Percentiles rank a stretch among this genome's conserved stretches.
These are phyloP conservation scores for Pestalotiopsis sp. DNA, from an alignment of 2,329 filamentous ascomycete genomes.

Conservation along the genomic window DNA sequence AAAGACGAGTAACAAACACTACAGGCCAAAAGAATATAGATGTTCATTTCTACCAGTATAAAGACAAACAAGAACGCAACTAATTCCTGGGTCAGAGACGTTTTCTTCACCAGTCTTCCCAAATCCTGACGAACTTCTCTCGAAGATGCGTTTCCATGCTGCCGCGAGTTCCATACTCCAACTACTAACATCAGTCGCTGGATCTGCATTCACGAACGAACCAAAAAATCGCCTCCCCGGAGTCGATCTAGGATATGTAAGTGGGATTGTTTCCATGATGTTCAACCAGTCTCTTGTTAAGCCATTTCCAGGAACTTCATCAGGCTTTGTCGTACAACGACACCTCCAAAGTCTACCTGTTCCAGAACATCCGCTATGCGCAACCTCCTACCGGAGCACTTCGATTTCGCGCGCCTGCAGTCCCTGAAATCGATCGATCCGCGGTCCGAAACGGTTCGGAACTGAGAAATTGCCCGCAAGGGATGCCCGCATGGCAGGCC, in stretches of 20 bases:
- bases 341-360: slow-evolving; percentile 18
- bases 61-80: neutral
- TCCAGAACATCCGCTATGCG: slow-evolving; percentile 47
- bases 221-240: neutral
- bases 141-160: neutral
- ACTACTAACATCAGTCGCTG: neutral
- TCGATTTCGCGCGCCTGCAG: slow-evolving; percentile 27
- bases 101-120: neutral
- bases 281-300: neutral
- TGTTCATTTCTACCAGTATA: neutral
- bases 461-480: neutral
- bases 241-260: neutral
- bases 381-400: slow-evolving; percentile 42
- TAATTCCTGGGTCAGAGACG: neutral
- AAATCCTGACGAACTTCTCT: neutral
- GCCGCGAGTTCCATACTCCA: neutral
- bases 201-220: neutral
- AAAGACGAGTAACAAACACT: neutral
- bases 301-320: neutral
- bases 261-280: neutral
- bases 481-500: neutral
- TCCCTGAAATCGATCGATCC: neutral
- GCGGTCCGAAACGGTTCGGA: neutral
- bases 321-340: neutral
- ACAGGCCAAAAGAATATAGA: neutral